Evolutionary conservation across 2,329 filamentous ascomycete genomes (phyloP), one percentile per base, ranked within the genome.

Genomic region (Scytalidium lignicola): DNA sequence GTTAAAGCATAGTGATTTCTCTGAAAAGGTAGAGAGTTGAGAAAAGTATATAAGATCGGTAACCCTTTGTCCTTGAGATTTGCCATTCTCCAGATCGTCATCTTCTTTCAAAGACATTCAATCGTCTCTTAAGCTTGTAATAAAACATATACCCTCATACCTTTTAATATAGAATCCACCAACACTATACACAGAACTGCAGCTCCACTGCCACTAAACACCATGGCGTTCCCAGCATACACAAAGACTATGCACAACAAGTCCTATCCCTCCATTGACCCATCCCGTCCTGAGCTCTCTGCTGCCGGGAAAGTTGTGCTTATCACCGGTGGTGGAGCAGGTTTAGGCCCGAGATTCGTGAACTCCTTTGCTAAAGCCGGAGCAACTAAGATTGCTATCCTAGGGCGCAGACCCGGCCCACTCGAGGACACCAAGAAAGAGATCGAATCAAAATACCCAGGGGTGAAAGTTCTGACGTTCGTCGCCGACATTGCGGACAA

Each of bases 181-280:
- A 26, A 26, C 23, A 6, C 23, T 26, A 26, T 10, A 5, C 10
- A 26, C 10, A 5, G 5, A 26, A 10, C 23, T 26, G 5, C 23
- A 26, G 10, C 23, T 26, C 23, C 23, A 6, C 23, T 10, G 23
- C 5, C 23, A 26, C 23, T 26, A 26, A n/a, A 26, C 23, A 26
- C 5, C 5, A 26, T 26, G 23, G 23, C 5, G 5, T 10, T 26
- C 23, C 23, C 23, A 26, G 10, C 10, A 10, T 26, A 26, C 23
- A 26, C 23, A 5, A 26, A 26, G 23, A 26, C 23, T 26, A 26
- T 26, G 23, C 65, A 65, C 50, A 51, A 56, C 20, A 43, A 47
- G 21, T 44, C 61, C 3, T 65, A 67, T 45, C 44, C 58, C 9
- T 52, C 54, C 32, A 64, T 65, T 44, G 58, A 52, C 2, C 62